A percentile compares a stretch with the other conserved stretches of the same genome.
phyloP scores from a whole-genome alignment of 805 yeast genomes.

The Lipomyces yamadae region DNA sequence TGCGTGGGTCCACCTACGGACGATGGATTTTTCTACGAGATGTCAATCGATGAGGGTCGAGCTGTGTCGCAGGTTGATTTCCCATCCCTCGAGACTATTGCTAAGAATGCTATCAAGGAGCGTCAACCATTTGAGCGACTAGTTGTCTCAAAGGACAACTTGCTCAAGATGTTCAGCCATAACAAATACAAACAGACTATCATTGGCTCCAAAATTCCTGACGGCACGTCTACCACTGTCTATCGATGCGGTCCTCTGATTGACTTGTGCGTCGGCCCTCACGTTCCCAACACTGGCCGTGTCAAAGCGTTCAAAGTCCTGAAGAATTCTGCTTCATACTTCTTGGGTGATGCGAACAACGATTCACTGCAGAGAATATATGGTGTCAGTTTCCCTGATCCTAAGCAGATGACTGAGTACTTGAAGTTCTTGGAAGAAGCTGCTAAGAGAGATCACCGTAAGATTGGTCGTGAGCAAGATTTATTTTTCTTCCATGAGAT shows the following conservation, averaged over 20 bases:
- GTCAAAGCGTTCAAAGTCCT: slow-evolving; percentile 91
- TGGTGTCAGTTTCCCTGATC: slow-evolving; percentile 98
- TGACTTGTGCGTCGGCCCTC: slow-evolving; percentile 97
- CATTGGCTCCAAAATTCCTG: slow-evolving; percentile 87
- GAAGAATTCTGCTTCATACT: slow-evolving; percentile 95
- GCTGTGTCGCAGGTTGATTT: slow-evolving; percentile 84
- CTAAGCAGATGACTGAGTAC: slow-evolving; percentile 93
- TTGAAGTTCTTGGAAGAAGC: slow-evolving; percentile 95
- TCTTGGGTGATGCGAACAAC: slow-evolving; percentile 88
- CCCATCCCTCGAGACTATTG: slow-evolving; percentile 78
- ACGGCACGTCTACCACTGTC: slow-evolving; percentile 93
- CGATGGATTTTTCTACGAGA: slow-evolving; percentile 97
- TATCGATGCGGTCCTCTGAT: slow-evolving; percentile 97
- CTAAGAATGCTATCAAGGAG: slow-evolving; percentile 89
- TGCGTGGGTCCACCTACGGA: slow-evolving; percentile 96
- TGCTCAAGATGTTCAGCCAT: slow-evolving; percentile 90
- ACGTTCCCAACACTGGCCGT: slow-evolving; percentile 95
- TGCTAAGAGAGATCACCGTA: slow-evolving; percentile 88
- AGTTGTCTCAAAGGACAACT: slow-evolving; percentile 87
- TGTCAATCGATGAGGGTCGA: slow-evolving; percentile 75
- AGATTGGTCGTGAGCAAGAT: slow-evolving; percentile 95
- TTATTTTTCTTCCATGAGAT: slow-evolving; percentile 92
- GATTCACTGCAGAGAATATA: slow-evolving; percentile 97
- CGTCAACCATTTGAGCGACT: slow-evolving; percentile 94
- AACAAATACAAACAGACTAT: slow-evolving; percentile 93